phyloP scores from a whole-genome alignment of 2,329 filamentous ascomycete species.

The Macrophomina pseudophaseolina region DNA sequence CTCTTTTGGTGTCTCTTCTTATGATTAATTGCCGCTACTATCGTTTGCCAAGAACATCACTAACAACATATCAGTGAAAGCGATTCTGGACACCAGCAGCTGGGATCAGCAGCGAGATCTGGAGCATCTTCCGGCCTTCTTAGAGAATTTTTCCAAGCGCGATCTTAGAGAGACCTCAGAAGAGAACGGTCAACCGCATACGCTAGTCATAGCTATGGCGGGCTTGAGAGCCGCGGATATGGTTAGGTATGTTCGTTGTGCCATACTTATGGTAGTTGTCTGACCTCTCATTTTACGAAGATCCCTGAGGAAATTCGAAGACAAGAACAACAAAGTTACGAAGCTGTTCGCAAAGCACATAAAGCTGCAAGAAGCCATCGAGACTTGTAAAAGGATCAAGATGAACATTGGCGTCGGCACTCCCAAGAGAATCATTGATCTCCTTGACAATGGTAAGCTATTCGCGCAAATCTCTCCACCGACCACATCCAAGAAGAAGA shows the following conservation, averaged over 20 bases:
- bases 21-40: constrained; percentile 28
- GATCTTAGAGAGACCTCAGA: constrained; percentile 67
- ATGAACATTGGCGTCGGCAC: constrained; percentile 92
- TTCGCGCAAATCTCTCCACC: too few species aligned
- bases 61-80: constrained; percentile 59
- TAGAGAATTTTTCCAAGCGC: constrained; percentile 69
- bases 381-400: constrained; percentile 69
- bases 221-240: constrained; percentile 87
- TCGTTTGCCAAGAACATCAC: neutral
- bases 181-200: constrained; percentile 70
- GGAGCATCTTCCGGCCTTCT: constrained; percentile 76
- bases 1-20: neutral
- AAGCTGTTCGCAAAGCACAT: constrained; percentile 99
- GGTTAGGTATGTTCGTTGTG: constrained; percentile 60
- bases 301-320: constrained; percentile 76
- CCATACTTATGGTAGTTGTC: constrained; percentile 25
- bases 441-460: constrained; percentile 76
- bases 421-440: constrained; percentile 77
- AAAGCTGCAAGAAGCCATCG: constrained; percentile 85
- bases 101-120: constrained; percentile 71
- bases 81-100: constrained; percentile 78
- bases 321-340: constrained; percentile 76
- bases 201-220: constrained; percentile 83
- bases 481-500: neutral
- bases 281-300: constrained; percentile 38